Evolutionary conservation across 129 eudicot species (phyloP).

Genomic region (Lonicera japonica): DNA sequence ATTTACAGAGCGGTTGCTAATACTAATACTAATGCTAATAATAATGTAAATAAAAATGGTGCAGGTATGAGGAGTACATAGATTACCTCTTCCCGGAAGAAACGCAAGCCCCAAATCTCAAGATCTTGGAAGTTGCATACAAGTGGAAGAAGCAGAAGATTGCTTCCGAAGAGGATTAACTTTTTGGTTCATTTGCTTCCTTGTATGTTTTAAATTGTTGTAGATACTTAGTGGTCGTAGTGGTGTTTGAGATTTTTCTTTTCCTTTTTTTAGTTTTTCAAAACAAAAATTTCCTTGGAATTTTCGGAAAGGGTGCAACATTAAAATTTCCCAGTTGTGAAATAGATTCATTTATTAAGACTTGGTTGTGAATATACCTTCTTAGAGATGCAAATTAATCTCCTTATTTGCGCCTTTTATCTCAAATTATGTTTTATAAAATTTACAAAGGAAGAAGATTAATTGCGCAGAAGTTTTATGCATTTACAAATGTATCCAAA

Average conservation of each 20-base stretch:
- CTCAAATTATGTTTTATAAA: no score
- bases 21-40: neutral
- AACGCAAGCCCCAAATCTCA: constrained; percentile 53
- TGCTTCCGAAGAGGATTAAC: constrained; percentile 34
- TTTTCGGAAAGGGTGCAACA: neutral
- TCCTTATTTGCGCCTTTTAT: neutral
- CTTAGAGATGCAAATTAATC: neutral
- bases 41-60: neutral
- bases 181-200: neutral
- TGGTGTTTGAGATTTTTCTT: neutral
- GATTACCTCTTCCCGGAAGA: constrained; percentile 94
- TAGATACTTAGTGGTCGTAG: neutral
- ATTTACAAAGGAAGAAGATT: no score
- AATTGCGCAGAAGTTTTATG: no score
- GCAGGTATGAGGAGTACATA: constrained; percentile 86
- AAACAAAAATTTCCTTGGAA: no score
- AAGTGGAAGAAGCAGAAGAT: constrained; percentile 81
- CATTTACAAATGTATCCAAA: no score
- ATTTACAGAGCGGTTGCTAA: neutral
- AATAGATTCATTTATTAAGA: no score
- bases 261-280: neutral
- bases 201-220: neutral
- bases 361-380: neutral
- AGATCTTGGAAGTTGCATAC: constrained; percentile 74
- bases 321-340: no score